Evolutionary conservation across 2,329 filamentous ascomycete species (phyloP), one percentile per base, ranked within the genome.

Genomic region (Fusarium subtropicale): DNA sequence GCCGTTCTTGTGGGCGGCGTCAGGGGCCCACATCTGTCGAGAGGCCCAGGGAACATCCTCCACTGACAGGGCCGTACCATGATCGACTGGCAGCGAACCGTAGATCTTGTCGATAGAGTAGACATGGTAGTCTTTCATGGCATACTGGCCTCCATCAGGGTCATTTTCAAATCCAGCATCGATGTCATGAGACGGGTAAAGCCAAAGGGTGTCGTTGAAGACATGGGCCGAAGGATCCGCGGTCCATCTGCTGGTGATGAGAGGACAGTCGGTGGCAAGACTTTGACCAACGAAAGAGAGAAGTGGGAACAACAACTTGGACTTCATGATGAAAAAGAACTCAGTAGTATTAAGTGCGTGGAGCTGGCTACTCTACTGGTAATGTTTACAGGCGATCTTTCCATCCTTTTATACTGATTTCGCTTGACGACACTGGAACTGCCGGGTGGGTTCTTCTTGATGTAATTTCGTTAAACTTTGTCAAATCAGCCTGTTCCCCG

Each of bases 141-240:
- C 53, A 20, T 60, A 65, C 0, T 59, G 33, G 6, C 26, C 39
- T 6, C 62, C 62, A 26, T 57, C 60, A 4, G 30, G 31, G 2
- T 33, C 18, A 3, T 39, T 41, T 1, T 34, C 45, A 9, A 59
- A n/a, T 7, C 26, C 36, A 12, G 30, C 46, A 4, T 64, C 53
- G 3, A 58, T 51, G 9, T 65, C 62, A 16, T 65, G 62, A n/a
- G 62, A 65, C 2, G 60, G 53, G 5, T 65, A 65, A 3, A 65
- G 34, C 28, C 44, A 65, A 0, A 65, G 22, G 10, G 44, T 48
- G 15, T 53, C 54, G 4, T 65, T 45, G 2, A 65, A 65, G 38
- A 65, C 62, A 11, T 65, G 62, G 16, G 60, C 62, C 8, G 62
- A 65, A 8, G 62, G 60, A 34, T 65, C 62, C 10, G 62, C 62